phyloP scores from a whole-genome alignment of 2,329 filamentous ascomycete genomes.

The Leptographium galeiforme region DNA sequence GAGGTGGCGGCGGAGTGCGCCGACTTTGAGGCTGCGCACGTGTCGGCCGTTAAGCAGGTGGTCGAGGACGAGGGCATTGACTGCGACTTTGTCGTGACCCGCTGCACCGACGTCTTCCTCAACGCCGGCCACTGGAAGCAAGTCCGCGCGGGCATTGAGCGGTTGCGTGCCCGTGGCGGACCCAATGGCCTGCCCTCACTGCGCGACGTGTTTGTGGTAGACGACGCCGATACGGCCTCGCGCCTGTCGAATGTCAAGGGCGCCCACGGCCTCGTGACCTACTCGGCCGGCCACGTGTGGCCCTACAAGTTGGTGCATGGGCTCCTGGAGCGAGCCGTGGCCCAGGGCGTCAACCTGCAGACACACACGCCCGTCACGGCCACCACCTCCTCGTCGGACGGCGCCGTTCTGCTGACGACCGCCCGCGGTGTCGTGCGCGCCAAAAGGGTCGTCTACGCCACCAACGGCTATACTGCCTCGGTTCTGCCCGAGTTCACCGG shows the following conservation, averaged over 20 bases:
- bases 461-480: slow-evolving; percentile 20
- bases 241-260: slow-evolving; percentile 22
- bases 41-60: slow-evolving; percentile 19
- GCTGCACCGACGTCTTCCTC: slow-evolving; percentile 25
- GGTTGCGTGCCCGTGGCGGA: slow-evolving; percentile 11
- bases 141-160: slow-evolving; percentile 17
- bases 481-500: slow-evolving; percentile 18
- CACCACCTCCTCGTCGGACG: slow-evolving; percentile 3
- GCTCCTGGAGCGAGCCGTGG: slow-evolving; percentile 1
- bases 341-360: slow-evolving; percentile 33
- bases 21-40: slow-evolving; percentile 16
- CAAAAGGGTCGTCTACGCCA: slow-evolving; percentile 18
- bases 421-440: slow-evolving; percentile 26
- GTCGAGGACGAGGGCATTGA: slow-evolving; percentile 25
- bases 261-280: slow-evolving; percentile 20
- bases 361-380: slow-evolving; percentile 31
- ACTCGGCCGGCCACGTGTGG: slow-evolving; percentile 17
- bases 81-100: slow-evolving; percentile 29
- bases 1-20: slow-evolving; percentile 11
- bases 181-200: slow-evolving; percentile 5
- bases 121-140: slow-evolving; percentile 11
- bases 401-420: slow-evolving; percentile 21
- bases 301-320: slow-evolving; percentile 19
- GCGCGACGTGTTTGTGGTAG: slow-evolving; percentile 13
- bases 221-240: slow-evolving; percentile 16